Conservation (phyloP, 1,284 basidiomycete species). For the Trichosporon ovoides region DNA sequence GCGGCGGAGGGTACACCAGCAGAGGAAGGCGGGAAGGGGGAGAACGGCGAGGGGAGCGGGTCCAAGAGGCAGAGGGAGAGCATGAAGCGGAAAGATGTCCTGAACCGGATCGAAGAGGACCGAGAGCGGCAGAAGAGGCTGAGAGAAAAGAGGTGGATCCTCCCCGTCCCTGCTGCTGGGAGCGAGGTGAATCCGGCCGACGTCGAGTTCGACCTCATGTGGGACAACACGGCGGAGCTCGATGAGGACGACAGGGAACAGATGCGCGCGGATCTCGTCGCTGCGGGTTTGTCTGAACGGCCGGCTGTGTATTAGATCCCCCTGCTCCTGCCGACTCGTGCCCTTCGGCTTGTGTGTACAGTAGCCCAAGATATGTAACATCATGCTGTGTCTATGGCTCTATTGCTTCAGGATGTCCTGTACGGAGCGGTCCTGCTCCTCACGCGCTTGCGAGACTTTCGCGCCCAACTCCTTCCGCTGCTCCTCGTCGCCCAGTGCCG, state of each 20-base stretch:
- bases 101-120: conserved; percentile 89
- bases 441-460: neutral
- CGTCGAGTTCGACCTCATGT: conserved; percentile 86
- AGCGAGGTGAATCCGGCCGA: conserved; percentile 58
- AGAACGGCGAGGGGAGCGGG: conserved; percentile 22
- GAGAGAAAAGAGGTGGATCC: conserved; percentile 87
- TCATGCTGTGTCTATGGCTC: neutral
- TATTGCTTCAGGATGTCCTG: neutral
- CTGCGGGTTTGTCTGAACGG: neutral
- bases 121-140: conserved; percentile 89
- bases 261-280: conserved; percentile 21
- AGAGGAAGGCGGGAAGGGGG: neutral
- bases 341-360: neutral
- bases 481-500: neutral
- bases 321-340: too few relatives aligned
- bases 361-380: neutral
- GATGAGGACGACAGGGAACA: conserved; percentile 65
- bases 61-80: conserved; percentile 6
- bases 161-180: conserved; percentile 49
- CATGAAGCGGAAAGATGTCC: conserved; percentile 64
- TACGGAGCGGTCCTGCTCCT: neutral
- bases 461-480: neutral
- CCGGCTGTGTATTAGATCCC: neutral
- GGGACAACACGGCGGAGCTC: conserved; percentile 83
- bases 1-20: neutral